phyloP scores from a whole-genome alignment of 805 yeast species.

The Novakomyces olei region DNA sequence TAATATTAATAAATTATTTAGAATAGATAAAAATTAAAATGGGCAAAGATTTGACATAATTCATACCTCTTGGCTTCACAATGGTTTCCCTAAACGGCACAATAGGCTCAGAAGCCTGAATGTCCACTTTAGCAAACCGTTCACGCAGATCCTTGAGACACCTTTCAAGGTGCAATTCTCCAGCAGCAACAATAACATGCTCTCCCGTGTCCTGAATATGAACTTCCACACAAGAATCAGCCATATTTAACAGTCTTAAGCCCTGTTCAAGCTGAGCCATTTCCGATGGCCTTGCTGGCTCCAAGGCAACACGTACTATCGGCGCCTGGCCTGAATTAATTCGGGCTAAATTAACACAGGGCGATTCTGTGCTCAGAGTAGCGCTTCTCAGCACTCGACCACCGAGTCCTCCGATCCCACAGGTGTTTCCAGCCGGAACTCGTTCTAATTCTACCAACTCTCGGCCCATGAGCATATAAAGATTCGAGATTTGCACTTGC shows the following conservation, averaged over 20 bases:
- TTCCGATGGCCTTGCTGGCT: conserved; percentile 70
- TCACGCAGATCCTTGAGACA: conserved; percentile 78
- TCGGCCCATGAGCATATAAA: conserved; percentile 78
- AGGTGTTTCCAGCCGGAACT: conserved; percentile 89
- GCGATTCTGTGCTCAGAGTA: conserved; percentile 38
- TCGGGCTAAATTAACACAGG: conserved; percentile 60
- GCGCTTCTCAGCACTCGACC: conserved; percentile 70
- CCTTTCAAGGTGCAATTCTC: conserved; percentile 86
- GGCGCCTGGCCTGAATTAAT: conserved; percentile 51
- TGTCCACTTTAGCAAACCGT: conserved; percentile 78
- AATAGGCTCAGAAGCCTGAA: conserved; percentile 71
- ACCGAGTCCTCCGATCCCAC: conserved; percentile 80
- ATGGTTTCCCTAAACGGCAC: conserved; percentile 87
- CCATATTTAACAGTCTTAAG: conserved; percentile 50
- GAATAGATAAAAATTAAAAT: no score
- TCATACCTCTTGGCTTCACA: conserved; percentile 28
- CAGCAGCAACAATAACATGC: conserved; percentile 82
- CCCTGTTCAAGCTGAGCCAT: conserved; percentile 60
- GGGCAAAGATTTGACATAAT: no score
- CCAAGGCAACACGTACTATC: conserved; percentile 85
- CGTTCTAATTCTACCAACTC: conserved; percentile 54
- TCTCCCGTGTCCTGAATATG: conserved; percentile 79
- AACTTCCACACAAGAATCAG: conserved; percentile 88
- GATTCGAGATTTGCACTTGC: conserved; percentile 38
- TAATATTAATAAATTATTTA: no score